Evolutionary conservation across 2,329 filamentous ascomycete species (phyloP).

Genomic region (Alternaria arborescens): DNA sequence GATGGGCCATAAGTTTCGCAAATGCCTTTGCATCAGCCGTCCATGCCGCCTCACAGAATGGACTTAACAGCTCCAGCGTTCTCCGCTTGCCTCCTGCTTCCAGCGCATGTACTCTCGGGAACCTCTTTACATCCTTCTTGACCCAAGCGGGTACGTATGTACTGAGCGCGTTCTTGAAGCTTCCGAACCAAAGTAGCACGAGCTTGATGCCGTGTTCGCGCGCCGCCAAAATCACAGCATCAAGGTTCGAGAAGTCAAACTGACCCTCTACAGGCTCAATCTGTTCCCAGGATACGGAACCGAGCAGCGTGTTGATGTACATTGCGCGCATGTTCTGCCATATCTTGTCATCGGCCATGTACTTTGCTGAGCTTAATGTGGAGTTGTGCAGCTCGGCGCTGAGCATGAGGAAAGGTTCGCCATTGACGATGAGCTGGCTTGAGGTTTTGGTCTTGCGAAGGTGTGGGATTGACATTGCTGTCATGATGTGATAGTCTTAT

Average conservation of each 20-base stretch:
- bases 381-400: conserved; percentile 13
- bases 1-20: conserved; percentile 45
- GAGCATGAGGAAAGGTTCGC: conserved; percentile 12
- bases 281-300: conserved; percentile 54
- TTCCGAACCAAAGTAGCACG: conserved; percentile 56
- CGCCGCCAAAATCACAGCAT: conserved; percentile 48
- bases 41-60: conserved; percentile 42
- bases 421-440: conserved; percentile 6
- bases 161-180: conserved; percentile 53
- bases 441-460: conserved; percentile 19
- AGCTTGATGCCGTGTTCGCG: conserved; percentile 46
- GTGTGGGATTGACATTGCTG: conserved; percentile 13
- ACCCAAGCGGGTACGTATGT: conserved; percentile 27
- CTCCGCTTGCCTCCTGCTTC: neutral
- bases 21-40: conserved; percentile 51
- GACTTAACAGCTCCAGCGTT: neutral
- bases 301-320: conserved; percentile 55
- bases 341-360: conserved; percentile 7
- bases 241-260: conserved; percentile 53
- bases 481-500: neutral
- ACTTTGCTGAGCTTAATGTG: conserved; percentile 10
- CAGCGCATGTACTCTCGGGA: conserved; percentile 8
- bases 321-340: conserved; percentile 1
- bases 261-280: conserved; percentile 54
- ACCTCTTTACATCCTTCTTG: conserved; percentile 40